phyloP scores from a whole-genome alignment of 2,329 filamentous ascomycete species.

The Exophiala sp. region DNA sequence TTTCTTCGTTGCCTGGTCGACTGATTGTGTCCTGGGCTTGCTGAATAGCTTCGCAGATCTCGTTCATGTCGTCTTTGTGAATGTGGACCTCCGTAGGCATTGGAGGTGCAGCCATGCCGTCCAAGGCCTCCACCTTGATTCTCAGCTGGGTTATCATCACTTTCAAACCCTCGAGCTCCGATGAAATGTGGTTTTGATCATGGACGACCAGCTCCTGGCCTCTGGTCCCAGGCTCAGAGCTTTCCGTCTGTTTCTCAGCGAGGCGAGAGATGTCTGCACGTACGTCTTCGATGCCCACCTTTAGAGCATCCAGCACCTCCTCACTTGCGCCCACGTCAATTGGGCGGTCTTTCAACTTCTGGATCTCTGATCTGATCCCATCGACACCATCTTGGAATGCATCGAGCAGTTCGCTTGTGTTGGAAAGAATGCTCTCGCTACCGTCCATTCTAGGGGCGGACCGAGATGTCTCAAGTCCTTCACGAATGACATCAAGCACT shows the following conservation, averaged over 20 bases:
- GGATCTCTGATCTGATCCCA: conserved; percentile 69
- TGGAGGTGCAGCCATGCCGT: conserved; percentile 50
- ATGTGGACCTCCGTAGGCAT: conserved; percentile 39
- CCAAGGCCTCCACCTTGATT: conserved; percentile 77
- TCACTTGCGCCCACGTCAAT: conserved; percentile 79
- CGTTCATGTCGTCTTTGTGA: conserved; percentile 48
- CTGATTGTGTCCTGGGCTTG: conserved; percentile 53
- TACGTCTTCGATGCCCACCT: conserved; percentile 72
- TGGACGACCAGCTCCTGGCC: conserved; percentile 58
- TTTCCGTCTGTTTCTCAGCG: conserved; percentile 52
- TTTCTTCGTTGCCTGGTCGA: conserved; percentile 22
- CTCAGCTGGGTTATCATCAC: conserved; percentile 76
- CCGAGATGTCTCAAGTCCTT: conserved; percentile 53
- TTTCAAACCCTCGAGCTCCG: conserved; percentile 83
- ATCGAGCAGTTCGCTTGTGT: conserved; percentile 58
- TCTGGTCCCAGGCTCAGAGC: conserved; percentile 51
- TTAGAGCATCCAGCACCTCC: conserved; percentile 84
- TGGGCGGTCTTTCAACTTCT: conserved; percentile 72
- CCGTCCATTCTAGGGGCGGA: conserved; percentile 52
- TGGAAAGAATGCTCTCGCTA: conserved; percentile 52
- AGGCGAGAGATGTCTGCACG: conserved; percentile 74
- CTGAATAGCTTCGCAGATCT: conserved; percentile 43
- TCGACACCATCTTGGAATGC: conserved; percentile 68
- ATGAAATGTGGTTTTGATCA: conserved; percentile 52
- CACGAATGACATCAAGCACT: conserved; percentile 55